phyloP scores from a whole-genome alignment of 2,329 filamentous ascomycete species.

The Tolypocladium ophioglossoides region DNA sequence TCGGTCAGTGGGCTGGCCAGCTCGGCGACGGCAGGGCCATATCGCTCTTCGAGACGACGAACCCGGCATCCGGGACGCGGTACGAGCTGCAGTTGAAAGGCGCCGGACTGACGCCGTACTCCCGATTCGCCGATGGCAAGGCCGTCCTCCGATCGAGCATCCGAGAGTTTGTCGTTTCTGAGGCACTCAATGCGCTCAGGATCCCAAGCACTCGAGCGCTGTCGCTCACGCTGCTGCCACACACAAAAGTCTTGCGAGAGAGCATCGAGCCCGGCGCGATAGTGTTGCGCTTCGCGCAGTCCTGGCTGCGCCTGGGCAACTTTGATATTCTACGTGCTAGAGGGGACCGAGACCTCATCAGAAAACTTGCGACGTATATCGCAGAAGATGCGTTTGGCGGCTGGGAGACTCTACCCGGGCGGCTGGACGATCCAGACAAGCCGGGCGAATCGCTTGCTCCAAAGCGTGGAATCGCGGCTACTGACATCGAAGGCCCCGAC shows the following conservation, averaged over 20 bases:
- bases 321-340: constrained; percentile 85
- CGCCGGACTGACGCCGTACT: constrained; percentile 87
- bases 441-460: constrained; percentile 31
- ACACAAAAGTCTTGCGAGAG: constrained; percentile 66
- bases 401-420: constrained; percentile 71
- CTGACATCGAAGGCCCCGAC: constrained; percentile 54
- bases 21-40: constrained; percentile 92
- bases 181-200: constrained; percentile 72
- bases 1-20: constrained; percentile 89
- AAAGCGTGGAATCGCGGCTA: constrained; percentile 40
- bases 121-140: constrained; percentile 90
- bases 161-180: constrained; percentile 85
- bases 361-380: constrained; percentile 69
- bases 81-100: constrained; percentile 95
- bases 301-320: constrained; percentile 87
- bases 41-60: constrained; percentile 82
- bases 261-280: constrained; percentile 82
- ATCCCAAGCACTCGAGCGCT: constrained; percentile 84
- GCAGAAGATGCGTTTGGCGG: constrained; percentile 81
- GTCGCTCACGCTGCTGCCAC: constrained; percentile 66
- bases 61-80: constrained; percentile 55
- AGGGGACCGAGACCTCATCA: constrained; percentile 64
- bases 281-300: constrained; percentile 81
- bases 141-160: constrained; percentile 89
- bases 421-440: constrained; percentile 40